phyloP scores from a whole-genome alignment of 2,329 filamentous ascomycete genomes.

The Magnaporthales sp. region DNA sequence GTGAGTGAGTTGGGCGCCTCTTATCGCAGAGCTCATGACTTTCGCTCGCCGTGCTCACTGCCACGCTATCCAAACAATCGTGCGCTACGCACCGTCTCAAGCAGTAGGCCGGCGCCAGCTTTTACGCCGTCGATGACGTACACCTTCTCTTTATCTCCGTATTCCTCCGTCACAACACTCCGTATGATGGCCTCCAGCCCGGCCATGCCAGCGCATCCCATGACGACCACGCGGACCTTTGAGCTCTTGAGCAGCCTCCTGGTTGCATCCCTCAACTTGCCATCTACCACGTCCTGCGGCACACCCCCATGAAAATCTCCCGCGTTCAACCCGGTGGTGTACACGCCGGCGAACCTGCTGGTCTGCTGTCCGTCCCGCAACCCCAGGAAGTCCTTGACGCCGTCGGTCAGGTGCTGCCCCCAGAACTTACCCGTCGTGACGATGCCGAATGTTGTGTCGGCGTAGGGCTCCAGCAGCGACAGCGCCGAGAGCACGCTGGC shows the following conservation, averaged over 20 bases:
- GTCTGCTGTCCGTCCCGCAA: conserved; percentile 23
- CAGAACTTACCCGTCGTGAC: conserved; percentile 81
- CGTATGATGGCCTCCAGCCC: conserved; percentile 73
- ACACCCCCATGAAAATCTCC: conserved; percentile 64
- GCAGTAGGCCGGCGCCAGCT: conserved; percentile 56
- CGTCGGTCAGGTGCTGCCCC: conserved; percentile 62
- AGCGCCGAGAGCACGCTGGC: conserved; percentile 62
- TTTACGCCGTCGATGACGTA: conserved; percentile 74
- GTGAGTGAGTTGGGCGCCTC: not conserved
- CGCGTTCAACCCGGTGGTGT: conserved; percentile 73
- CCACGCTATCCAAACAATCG: conserved; percentile 22
- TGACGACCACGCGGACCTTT: conserved; percentile 59
- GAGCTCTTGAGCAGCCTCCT: conserved; percentile 50
- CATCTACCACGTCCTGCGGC: conserved; percentile 52
- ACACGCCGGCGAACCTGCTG: conserved; percentile 64
- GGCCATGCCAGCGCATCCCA: conserved; percentile 89
- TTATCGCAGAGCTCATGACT: not conserved
- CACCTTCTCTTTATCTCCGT: conserved; percentile 48
- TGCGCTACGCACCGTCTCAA: conserved; percentile 40
- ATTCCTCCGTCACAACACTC: conserved; percentile 54
- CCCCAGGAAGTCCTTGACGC: conserved; percentile 58
- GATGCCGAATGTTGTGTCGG: conserved; percentile 60
- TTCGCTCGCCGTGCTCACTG: not conserved
- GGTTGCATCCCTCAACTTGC: conserved; percentile 62
- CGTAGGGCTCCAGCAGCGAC: conserved; percentile 33